These are phyloP conservation scores for Abrus pulchellus DNA, from an alignment of 306 rosid species.

Conservation along the genomic window DNA sequence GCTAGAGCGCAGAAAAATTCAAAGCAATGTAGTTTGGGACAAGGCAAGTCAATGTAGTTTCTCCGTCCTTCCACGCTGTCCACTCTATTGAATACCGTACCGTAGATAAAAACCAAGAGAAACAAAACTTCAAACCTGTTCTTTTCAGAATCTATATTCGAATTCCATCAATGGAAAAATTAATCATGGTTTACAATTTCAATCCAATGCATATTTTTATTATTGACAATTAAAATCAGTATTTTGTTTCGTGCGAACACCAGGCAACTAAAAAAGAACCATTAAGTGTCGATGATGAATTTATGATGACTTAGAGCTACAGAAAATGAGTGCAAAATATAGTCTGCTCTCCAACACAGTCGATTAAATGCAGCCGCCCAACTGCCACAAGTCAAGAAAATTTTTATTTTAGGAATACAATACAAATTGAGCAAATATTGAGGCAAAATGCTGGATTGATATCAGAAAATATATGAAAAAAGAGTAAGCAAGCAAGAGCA, in stretches of 20 bases:
- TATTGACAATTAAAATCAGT: constrained; percentile 28
- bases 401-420: neutral
- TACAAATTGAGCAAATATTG: neutral
- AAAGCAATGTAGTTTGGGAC: too few relatives aligned
- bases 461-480: neutral
- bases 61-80: too few relatives aligned
- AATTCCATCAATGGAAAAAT: constrained; percentile 4
- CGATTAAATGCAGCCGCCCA: constrained; percentile 79
- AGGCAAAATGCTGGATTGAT: neutral
- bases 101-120: neutral
- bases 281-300: constrained; percentile 13
- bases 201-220: constrained; percentile 10
- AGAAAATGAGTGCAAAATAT: constrained; percentile 18
- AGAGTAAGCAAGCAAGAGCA: neutral
- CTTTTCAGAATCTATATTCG: constrained; percentile 1
- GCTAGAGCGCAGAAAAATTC: too few relatives aligned
- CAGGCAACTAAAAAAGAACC: constrained; percentile 8
- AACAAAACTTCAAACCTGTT: neutral
- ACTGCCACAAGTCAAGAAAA: constrained; percentile 60
- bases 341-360: constrained; percentile 38
- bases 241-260: constrained; percentile 42
- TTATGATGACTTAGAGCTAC: constrained; percentile 5
- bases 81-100: too few relatives aligned
- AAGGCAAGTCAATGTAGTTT: too few relatives aligned
- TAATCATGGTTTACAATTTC: constrained; percentile 40